Conservation (phyloP, 768 basidiomycete species). For the Postia placenta region DNA sequence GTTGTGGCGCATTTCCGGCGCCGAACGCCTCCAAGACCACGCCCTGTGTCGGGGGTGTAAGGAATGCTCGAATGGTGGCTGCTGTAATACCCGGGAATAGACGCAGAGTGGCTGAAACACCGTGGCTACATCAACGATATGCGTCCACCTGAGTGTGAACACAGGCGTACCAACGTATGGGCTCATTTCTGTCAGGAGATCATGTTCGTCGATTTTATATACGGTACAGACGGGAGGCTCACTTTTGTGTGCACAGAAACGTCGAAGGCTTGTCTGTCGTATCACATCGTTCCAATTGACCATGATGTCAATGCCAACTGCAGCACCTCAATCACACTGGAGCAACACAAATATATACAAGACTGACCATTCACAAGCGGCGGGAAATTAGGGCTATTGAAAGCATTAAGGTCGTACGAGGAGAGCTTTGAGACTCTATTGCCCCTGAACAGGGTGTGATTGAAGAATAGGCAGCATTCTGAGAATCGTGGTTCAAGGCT, state of each 20-base stretch:
- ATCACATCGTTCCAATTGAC: constrained; percentile 89
- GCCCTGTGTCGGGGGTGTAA: constrained; percentile 67
- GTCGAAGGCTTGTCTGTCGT: constrained; percentile 70
- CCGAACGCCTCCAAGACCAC: constrained; percentile 91
- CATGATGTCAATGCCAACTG: constrained; percentile 85
- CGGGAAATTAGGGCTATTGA: constrained; percentile 78
- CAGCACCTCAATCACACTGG: neutral
- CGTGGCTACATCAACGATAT: constrained; percentile 6
- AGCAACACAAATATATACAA: neutral
- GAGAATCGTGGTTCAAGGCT: neutral
- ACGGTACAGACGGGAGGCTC: neutral
- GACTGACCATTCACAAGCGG: constrained; percentile 71
- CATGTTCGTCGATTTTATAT: too few relatives aligned
- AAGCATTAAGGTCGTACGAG: constrained; percentile 78
- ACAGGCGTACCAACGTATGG: constrained; percentile 72
- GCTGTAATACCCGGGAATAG: constrained; percentile 85
- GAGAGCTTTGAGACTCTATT: constrained; percentile 81
- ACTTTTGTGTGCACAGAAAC: constrained; percentile 83
- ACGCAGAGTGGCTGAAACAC: constrained; percentile 69
- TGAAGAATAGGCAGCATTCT: constrained; percentile 89
- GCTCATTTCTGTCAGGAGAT: constrained; percentile 60
- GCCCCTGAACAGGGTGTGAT: constrained; percentile 81
- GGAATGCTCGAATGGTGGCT: constrained; percentile 68
- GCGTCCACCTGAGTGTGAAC: too few relatives aligned
- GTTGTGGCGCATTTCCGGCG: constrained; percentile 87